Conservation (phyloP, 2,329 filamentous ascomycete species). For the Corinectria fuckeliana region DNA sequence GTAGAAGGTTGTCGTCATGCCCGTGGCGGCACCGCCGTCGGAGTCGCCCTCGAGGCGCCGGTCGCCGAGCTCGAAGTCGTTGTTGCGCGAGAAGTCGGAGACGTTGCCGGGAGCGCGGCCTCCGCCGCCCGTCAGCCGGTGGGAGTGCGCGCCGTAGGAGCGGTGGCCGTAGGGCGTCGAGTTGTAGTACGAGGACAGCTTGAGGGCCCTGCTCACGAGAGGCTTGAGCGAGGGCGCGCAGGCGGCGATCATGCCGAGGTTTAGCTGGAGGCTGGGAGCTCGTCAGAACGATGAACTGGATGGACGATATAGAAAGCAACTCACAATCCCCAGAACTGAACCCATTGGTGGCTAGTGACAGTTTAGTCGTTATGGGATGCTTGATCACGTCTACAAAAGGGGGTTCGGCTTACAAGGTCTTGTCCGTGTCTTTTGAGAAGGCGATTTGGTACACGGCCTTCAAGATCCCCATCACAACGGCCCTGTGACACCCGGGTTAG, state of each 20-base stretch:
- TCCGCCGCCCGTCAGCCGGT: slow-evolving; percentile 3
- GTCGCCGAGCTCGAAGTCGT: slow-evolving; percentile 23
- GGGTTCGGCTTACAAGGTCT: slow-evolving; percentile 37
- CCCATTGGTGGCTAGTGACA: slow-evolving; percentile 27
- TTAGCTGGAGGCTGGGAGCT: slow-evolving; percentile 47
- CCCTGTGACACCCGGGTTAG: slow-evolving; percentile 31
- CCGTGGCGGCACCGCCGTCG: background rate
- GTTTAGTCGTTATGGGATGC: background rate
- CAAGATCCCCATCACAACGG: slow-evolving; percentile 48
- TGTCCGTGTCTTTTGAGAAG: slow-evolving; percentile 40
- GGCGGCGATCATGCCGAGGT: slow-evolving; percentile 48
- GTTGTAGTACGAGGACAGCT: slow-evolving; percentile 27
- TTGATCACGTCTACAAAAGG: background rate
- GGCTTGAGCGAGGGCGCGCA: slow-evolving; percentile 49
- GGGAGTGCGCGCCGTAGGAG: slow-evolving; percentile 12
- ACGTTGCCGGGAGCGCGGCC: background rate
- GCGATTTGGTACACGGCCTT: slow-evolving; percentile 48
- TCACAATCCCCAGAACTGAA: slow-evolving; percentile 45
- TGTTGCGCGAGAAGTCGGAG: slow-evolving; percentile 11
- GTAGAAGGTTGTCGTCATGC: slow-evolving; percentile 16
- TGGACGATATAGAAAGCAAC: slow-evolving; percentile 1
- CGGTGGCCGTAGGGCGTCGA: slow-evolving; percentile 13
- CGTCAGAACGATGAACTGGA: slow-evolving; percentile 1
- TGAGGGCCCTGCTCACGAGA: slow-evolving; percentile 41
- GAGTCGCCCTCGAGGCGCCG: slow-evolving; percentile 8